Conservation (phyloP, 495 filamentous ascomycete species). For the Aspergillus cristatus region DNA sequence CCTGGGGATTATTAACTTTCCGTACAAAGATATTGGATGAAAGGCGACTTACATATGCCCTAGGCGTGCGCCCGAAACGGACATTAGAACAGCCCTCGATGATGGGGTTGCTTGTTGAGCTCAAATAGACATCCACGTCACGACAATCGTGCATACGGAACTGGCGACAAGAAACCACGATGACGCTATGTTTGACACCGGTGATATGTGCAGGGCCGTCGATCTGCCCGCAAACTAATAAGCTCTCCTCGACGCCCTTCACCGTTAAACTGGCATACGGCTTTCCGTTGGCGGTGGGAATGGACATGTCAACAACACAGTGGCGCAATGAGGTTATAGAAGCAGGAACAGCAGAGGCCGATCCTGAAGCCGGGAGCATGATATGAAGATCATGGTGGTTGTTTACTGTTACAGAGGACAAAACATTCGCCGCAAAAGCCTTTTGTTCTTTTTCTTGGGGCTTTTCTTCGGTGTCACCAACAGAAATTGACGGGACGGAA, state of each 20-base stretch:
- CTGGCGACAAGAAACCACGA: conserved; percentile 72
- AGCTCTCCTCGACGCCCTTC: conserved; percentile 55
- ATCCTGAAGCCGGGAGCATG: conserved; percentile 59
- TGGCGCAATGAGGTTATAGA: conserved; percentile 60
- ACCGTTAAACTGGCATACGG: conserved; percentile 69
- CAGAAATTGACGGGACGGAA: conserved; percentile 19
- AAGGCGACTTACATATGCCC: conserved; percentile 59
- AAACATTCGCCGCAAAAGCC: conserved; percentile 17
- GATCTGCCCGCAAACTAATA: conserved; percentile 70
- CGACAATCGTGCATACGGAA: conserved; percentile 84
- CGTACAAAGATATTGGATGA: no score
- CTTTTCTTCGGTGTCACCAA: conserved; percentile 10
- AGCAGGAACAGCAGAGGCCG: conserved; percentile 57
- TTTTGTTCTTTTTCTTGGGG: conserved; percentile 9
- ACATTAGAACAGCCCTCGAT: conserved; percentile 81
- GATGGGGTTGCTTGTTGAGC: conserved; percentile 75
- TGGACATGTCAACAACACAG: conserved; percentile 73
- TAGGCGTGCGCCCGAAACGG: conserved; percentile 67
- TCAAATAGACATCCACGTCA: conserved; percentile 73
- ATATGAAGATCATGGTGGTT: conserved; percentile 53
- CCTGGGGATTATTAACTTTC: conserved; percentile 15
- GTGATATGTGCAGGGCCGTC: conserved; percentile 78
- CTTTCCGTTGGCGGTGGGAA: conserved; percentile 48
- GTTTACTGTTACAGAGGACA: conserved; percentile 54
- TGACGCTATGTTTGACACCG: conserved; percentile 55